These are phyloP conservation scores for Pleurotus citrinopileatus DNA, from an alignment of 768 basidiomycete genomes.

Conservation along the genomic window DNA sequence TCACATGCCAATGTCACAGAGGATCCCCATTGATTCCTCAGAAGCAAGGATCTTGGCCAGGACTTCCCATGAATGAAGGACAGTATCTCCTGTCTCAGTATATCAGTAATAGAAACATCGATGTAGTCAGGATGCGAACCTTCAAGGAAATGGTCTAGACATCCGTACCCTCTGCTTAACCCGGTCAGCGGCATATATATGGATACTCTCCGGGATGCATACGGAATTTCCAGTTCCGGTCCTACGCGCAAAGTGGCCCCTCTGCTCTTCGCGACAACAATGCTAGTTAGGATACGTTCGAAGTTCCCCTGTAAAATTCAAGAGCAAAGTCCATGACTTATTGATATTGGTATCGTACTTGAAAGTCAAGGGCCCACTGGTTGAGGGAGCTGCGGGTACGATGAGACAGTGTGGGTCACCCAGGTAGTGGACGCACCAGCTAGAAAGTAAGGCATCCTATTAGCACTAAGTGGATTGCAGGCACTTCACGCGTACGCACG, in stretches of 20 bases:
- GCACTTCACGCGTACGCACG: too few relatives aligned
- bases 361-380: constrained; percentile 97
- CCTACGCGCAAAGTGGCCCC: constrained; percentile 93
- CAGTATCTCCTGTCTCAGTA: constrained; percentile 77
- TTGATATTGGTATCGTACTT: constrained; percentile 38
- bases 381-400: constrained; percentile 73
- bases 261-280: constrained; percentile 80
- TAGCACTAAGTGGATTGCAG: too few relatives aligned
- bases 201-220: constrained; percentile 13
- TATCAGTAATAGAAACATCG: neutral
- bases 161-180: constrained; percentile 85
- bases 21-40: constrained; percentile 76
- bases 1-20: constrained; percentile 97
- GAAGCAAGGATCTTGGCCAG: constrained; percentile 86
- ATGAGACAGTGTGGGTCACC: constrained; percentile 9
- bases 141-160: constrained; percentile 96
- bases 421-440: constrained; percentile 26
- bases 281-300: constrained; percentile 86
- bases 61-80: constrained; percentile 97
- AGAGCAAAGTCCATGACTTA: neutral
- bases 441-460: too few relatives aligned
- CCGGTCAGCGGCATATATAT: neutral
- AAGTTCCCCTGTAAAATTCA: constrained; percentile 71
- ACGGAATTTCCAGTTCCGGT: constrained; percentile 97
- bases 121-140: constrained; percentile 39